These are phyloP conservation scores for Spizellomyces punctatus DNA, from an alignment of 192 early-diverging fungal species.

Conservation along the genomic window DNA sequence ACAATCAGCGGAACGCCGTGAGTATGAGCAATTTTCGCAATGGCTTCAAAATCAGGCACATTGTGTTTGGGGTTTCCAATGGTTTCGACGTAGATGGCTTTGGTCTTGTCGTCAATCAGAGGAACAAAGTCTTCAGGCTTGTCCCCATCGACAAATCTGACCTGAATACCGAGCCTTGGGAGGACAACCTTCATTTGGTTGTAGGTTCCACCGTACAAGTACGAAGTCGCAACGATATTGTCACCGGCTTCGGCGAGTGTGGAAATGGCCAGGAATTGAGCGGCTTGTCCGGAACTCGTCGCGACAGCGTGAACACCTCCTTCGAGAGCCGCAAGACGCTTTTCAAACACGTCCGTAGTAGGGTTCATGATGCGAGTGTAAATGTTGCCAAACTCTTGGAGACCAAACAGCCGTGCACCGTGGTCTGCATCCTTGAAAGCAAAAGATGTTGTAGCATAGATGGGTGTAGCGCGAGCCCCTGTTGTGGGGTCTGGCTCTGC, in stretches of 20 bases:
- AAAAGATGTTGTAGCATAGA: conserved; percentile 87
- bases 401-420: conserved; percentile 79
- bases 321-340: conserved; percentile 91
- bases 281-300: conserved; percentile 80
- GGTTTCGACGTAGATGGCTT: conserved; percentile 88
- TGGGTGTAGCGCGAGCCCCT: conserved; percentile 83
- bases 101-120: conserved; percentile 87
- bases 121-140: conserved; percentile 72
- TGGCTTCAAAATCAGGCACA: conserved; percentile 82
- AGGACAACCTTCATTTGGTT: conserved; percentile 85
- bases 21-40: conserved; percentile 79
- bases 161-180: conserved; percentile 81
- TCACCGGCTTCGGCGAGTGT: conserved; percentile 80
- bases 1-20: conserved; percentile 89
- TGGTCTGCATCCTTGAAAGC: conserved; percentile 82
- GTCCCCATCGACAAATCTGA: conserved; percentile 76
- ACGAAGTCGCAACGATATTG: conserved; percentile 84
- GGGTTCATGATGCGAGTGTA: conserved; percentile 88
- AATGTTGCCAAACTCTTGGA: conserved; percentile 75
- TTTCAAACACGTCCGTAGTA: conserved; percentile 86
- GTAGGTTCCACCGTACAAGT: conserved; percentile 62
- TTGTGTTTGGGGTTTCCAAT: conserved; percentile 91
- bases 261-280: conserved; percentile 80
- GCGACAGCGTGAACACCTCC: conserved; percentile 74
- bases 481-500: conserved; percentile 65